These are phyloP conservation scores for Litsea cubeba DNA, from an alignment of 164 flowering plant species.

Conservation along the genomic window DNA sequence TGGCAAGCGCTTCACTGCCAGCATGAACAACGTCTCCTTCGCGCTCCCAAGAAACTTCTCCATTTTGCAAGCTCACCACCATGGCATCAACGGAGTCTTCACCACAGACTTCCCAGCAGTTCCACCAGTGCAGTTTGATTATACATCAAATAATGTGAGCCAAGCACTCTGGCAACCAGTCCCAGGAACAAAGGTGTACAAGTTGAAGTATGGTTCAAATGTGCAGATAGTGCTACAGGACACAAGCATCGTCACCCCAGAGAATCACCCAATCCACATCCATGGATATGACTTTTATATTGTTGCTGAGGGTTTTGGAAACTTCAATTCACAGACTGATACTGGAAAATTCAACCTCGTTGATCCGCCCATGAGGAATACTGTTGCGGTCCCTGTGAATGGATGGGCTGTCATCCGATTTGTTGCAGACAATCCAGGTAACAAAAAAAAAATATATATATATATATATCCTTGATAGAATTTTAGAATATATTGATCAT, in stretches of 20 bases:
- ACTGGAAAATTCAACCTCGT: constrained; percentile 61
- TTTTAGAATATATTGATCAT: too few relatives aligned
- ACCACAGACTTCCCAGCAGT: constrained; percentile 66
- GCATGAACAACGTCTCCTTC: constrained; percentile 89
- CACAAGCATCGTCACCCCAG: constrained; percentile 57
- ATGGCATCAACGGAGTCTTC: constrained; percentile 50
- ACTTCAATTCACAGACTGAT: constrained; percentile 60
- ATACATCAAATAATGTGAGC: constrained; percentile 65
- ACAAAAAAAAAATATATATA: too few relatives aligned
- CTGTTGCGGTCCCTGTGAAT: constrained; percentile 63
- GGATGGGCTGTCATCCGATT: constrained; percentile 86
- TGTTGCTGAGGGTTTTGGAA: constrained; percentile 68
- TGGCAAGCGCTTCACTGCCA: constrained; percentile 82
- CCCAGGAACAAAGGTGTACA: constrained; percentile 54
- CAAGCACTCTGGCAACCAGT: constrained; percentile 63
- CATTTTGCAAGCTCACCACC: constrained; percentile 64
- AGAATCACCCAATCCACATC: constrained; percentile 88
- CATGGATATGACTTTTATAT: constrained; percentile 81
- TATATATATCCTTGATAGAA: not conserved
- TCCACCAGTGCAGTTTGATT: constrained; percentile 63
- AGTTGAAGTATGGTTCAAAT: constrained; percentile 50
- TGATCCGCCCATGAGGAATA: constrained; percentile 77
- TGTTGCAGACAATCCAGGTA: constrained; percentile 88
- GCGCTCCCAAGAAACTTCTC: constrained; percentile 65
- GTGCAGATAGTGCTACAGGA: constrained; percentile 81